Evolutionary conservation across 768 basidiomycete species (phyloP).

Genomic region (Leucocoprinus sp.): DNA sequence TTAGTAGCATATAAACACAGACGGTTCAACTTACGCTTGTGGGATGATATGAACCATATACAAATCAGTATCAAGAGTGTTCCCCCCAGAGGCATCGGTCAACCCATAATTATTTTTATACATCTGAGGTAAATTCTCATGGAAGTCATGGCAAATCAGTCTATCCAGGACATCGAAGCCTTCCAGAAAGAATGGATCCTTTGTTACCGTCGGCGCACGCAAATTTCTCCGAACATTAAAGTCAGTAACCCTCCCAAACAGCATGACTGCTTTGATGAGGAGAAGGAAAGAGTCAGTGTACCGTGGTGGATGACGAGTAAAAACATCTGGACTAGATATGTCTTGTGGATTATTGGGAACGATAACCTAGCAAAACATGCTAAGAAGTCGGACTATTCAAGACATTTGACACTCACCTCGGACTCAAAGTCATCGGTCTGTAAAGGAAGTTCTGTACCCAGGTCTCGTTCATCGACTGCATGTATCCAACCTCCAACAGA

Average conservation of each 20-base stretch:
- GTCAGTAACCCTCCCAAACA: slow-evolving; percentile 81
- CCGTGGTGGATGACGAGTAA: slow-evolving; percentile 60
- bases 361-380: slow-evolving; percentile 32
- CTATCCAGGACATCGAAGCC: slow-evolving; percentile 67
- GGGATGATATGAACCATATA: slow-evolving; percentile 85
- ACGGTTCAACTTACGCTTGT: slow-evolving; percentile 56
- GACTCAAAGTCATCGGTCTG: slow-evolving; percentile 69
- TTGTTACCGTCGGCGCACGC: slow-evolving; percentile 55
- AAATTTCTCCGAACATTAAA: slow-evolving; percentile 73
- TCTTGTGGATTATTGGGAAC: slow-evolving; percentile 74
- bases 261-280: slow-evolving; percentile 75
- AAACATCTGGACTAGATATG: slow-evolving; percentile 53
- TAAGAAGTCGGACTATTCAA: neutral
- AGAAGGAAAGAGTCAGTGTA: slow-evolving; percentile 81
- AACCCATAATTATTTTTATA: slow-evolving; percentile 59
- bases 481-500: slow-evolving; percentile 84
- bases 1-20: slow-evolving; percentile 2
- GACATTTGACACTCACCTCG: slow-evolving; percentile 37
- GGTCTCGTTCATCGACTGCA: slow-evolving; percentile 73
- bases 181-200: slow-evolving; percentile 59
- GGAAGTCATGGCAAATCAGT: slow-evolving; percentile 58
- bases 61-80: slow-evolving; percentile 68
- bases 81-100: slow-evolving; percentile 48
- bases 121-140: slow-evolving; percentile 60
- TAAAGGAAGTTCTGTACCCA: slow-evolving; percentile 78